Conservation (phyloP, 371 early-diverging fungal species). For the Mortierella sp. region DNA sequence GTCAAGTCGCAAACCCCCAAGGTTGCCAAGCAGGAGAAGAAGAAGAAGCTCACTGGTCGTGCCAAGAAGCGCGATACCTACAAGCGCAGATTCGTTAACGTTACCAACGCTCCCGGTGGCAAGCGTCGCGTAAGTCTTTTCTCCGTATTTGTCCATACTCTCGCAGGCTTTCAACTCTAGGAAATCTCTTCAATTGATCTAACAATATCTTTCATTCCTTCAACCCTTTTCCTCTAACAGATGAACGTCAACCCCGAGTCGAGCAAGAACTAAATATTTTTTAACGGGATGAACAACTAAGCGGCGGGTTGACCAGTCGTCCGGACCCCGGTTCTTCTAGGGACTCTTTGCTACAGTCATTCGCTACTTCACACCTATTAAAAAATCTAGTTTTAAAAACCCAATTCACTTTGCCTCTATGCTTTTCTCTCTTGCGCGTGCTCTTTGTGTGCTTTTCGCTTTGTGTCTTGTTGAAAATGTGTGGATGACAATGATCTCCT, state of each 20-base stretch:
- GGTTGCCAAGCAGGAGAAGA: slow-evolving; percentile 99
- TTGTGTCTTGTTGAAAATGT: background rate
- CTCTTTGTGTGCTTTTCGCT: background rate
- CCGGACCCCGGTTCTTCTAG: slow-evolving; percentile 8
- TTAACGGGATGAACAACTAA: slow-evolving; percentile 6
- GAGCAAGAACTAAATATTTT: slow-evolving; percentile 38
- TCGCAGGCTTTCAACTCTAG: background rate
- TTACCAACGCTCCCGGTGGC: slow-evolving; percentile 87
- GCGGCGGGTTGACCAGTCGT: slow-evolving; percentile 1
- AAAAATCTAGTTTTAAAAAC: slow-evolving; percentile 25
- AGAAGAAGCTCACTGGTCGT: slow-evolving; percentile 95
- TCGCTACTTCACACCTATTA: slow-evolving; percentile 23
- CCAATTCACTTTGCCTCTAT: background rate
- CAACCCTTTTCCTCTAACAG: background rate
- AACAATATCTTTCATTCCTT: background rate
- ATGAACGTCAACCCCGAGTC: slow-evolving; percentile 49
- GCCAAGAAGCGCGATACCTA: slow-evolving; percentile 98
- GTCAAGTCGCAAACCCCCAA: slow-evolving; percentile 99
- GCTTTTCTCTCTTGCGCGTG: background rate
- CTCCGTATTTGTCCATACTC: background rate
- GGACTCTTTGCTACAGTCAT: background rate
- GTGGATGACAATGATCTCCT: background rate
- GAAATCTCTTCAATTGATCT: background rate
- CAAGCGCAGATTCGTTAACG: slow-evolving; percentile 98
- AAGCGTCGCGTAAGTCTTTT: slow-evolving; percentile 82